Evolutionary conservation across 2,329 filamentous ascomycete species (phyloP), one percentile per base, ranked within the genome.

Genomic region (Nigrospora oryzae): DNA sequence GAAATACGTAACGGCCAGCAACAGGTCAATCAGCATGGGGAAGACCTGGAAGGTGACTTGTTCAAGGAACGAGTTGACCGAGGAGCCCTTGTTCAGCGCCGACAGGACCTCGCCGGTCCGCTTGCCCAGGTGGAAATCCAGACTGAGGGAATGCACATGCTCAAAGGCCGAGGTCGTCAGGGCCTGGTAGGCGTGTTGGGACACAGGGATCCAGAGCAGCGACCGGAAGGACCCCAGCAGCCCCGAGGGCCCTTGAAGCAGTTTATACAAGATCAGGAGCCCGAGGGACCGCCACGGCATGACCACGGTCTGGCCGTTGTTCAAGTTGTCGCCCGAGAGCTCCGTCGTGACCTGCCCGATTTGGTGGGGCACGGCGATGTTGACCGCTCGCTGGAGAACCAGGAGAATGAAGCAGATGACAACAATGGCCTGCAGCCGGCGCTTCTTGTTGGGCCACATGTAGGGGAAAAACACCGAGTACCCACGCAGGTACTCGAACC

Each of bases 391-490:
- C 68, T 96, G 90, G 11, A 85, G 57, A 38, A 93, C 64, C 45
- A 97, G 81, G 40, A 98, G 75, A 33, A 80, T 43, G 58, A 97
- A 90, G 66, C 93, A 97, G 40, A 89, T 56, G 16, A 94, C 62
- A 16, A 96, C 89, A 44, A 90, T 76, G 19, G 89, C 52, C 67
- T 96, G 84, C 45, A 98, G 72, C 51, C 73, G 76, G 5, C 60
- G 37, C 34, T 88, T 83, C 58, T 91, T 91, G 56, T 83, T 85
- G 1, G 93, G 93, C 93, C 93, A 98, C 47, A 97, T 79, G 60
- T 97, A 98, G 0, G 90, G 91, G 62, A 97, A 94, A 66, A 98
- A 95, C 42, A 96, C 73, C 12, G 84, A 86, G 64, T 97, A 98
- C 38, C 91, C 89, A 51, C 84, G 83, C 49, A 96, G 71, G 63